Evolutionary conservation across 495 filamentous ascomycete species (phyloP), one percentile per base, ranked within the genome.

Genomic region (Penicillium alfredii): DNA sequence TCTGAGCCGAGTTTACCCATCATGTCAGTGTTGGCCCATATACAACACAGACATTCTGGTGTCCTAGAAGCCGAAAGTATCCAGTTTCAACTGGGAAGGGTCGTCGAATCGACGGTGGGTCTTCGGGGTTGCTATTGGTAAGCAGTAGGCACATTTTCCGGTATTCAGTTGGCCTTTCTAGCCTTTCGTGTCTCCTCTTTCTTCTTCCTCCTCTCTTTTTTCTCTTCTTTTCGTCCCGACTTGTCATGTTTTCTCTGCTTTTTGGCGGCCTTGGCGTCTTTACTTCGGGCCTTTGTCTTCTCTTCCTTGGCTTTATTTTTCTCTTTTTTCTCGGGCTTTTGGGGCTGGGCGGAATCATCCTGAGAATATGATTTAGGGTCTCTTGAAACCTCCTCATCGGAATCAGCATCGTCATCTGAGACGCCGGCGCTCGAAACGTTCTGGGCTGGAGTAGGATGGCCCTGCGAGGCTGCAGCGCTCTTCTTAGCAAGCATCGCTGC

Each of bases 401-500:
- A 53, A 9, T 41, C 42, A 22, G 25, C 38, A 29, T 44, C 46
- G 6, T 45, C 43, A 8, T 44, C 49, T 0, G 62, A 56, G 8
- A 42, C 19, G 12, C 24, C 41, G 15, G 37, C 42, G 18, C 42
- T 45, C 13, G 45, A 38, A 4, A 41, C 25, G 11, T 42, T 40
- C 17, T 56, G 47, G 3, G 37, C 24, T 17, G 30, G 32, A n/a
- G 30, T 27, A 2, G 28, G 21, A 6, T 48, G 33, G 7, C 35
- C 33, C 14, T 58, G 36, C 0, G 47, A 35, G 8, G 41, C 30
- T 14, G 42, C 44, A 21, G 35, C 42, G 26, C 29, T 49, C 47
- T 56, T 67, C 43, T 53, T 65, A 4, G 59, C 68, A 34, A 63
- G 44, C 43, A 57, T 49, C 34, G 49, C 57, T 22, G 76, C 73